These are phyloP conservation scores for Wickerhamomyces queroliae DNA, from an alignment of 805 yeast species.

Conservation along the genomic window DNA sequence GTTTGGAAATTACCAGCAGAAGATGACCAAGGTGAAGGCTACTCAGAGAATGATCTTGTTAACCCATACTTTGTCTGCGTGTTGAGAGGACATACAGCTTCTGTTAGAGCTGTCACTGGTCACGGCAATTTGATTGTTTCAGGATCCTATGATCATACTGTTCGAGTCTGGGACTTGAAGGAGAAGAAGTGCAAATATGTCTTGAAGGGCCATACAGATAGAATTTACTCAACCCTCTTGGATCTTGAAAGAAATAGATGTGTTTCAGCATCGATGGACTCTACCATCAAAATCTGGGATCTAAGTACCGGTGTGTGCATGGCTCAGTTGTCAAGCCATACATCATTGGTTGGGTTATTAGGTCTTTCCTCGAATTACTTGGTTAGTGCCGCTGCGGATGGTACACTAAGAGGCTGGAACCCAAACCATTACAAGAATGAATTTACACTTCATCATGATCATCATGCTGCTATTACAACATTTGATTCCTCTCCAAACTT, in stretches of 20 bases:
- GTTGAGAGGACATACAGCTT: slow-evolving; percentile 67
- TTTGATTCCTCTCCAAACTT: slow-evolving; percentile 83
- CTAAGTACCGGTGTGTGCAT: slow-evolving; percentile 66
- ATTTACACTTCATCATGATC: slow-evolving; percentile 62
- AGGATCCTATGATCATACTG: slow-evolving; percentile 87
- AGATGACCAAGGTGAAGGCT: slow-evolving; percentile 22
- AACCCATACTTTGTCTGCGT: slow-evolving; percentile 65
- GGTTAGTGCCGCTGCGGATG: slow-evolving; percentile 95
- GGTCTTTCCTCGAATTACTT: slow-evolving; percentile 70
- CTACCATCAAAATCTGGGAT: slow-evolving; percentile 87
- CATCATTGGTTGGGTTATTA: slow-evolving; percentile 82
- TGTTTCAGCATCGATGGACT: slow-evolving; percentile 88
- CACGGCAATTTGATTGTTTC: slow-evolving; percentile 77
- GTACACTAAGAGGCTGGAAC: slow-evolving; percentile 89
- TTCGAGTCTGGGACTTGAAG: slow-evolving; percentile 87
- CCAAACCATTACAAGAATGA: slow-evolving; percentile 66
- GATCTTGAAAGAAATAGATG: slow-evolving; percentile 75
- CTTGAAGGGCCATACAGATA: slow-evolving; percentile 77
- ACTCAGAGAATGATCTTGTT: slow-evolving; percentile 26
- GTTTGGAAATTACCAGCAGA: slow-evolving; percentile 75
- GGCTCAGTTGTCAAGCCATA: slow-evolving; percentile 77
- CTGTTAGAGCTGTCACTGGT: slow-evolving; percentile 86
- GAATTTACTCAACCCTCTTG: slow-evolving; percentile 83
- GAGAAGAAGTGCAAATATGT: slow-evolving; percentile 69
- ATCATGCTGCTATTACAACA: slow-evolving; percentile 89